A percentile compares a stretch with the other conserved stretches of the same genome.
phyloP scores from a whole-genome alignment of 2,329 filamentous ascomycete genomes.

The Bipolaris zeicola region DNA sequence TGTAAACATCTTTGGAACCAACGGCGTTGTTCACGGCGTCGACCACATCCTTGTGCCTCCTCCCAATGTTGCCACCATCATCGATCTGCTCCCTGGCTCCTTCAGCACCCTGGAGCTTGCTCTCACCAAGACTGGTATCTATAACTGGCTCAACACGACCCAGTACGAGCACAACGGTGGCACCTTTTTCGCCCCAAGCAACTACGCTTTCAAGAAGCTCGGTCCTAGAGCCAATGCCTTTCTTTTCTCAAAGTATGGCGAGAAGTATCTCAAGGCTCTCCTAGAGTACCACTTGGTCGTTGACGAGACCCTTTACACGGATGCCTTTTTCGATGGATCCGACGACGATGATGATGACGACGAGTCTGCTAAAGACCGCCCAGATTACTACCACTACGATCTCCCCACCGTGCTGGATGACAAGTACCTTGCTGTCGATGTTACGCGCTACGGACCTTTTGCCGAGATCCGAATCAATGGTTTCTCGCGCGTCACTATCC shows the following conservation, averaged over 20 bases:
- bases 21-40: slow-evolving; percentile 81
- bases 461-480: slow-evolving; percentile 78
- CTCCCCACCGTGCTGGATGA: slow-evolving; percentile 73
- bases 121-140: slow-evolving; percentile 74
- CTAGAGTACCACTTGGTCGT: slow-evolving; percentile 79
- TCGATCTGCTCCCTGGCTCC: slow-evolving; percentile 67
- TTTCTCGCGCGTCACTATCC: slow-evolving; percentile 66
- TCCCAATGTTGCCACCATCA: slow-evolving; percentile 66
- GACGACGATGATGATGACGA: slow-evolving; percentile 26
- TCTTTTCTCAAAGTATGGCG: slow-evolving; percentile 77
- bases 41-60: slow-evolving; percentile 79
- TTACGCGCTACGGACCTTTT: slow-evolving; percentile 70
- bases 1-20: slow-evolving; percentile 73
- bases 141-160: slow-evolving; percentile 61
- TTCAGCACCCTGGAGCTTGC: slow-evolving; percentile 82
- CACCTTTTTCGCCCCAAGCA: slow-evolving; percentile 81
- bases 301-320: slow-evolving; percentile 79
- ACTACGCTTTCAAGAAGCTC: slow-evolving; percentile 78
- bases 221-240: slow-evolving; percentile 78
- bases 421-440: slow-evolving; percentile 71
- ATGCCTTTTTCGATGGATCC: slow-evolving; percentile 70
- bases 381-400: slow-evolving; percentile 66
- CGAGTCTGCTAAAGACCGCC: slow-evolving; percentile 26
- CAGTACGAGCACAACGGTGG: slow-evolving; percentile 62
- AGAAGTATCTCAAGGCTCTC: slow-evolving; percentile 76